Percentiles rank a stretch among this genome's conserved stretches.
phyloP scores from a whole-genome alignment of 1,284 basidiomycete species.

The Ustilago shanxiensis region DNA sequence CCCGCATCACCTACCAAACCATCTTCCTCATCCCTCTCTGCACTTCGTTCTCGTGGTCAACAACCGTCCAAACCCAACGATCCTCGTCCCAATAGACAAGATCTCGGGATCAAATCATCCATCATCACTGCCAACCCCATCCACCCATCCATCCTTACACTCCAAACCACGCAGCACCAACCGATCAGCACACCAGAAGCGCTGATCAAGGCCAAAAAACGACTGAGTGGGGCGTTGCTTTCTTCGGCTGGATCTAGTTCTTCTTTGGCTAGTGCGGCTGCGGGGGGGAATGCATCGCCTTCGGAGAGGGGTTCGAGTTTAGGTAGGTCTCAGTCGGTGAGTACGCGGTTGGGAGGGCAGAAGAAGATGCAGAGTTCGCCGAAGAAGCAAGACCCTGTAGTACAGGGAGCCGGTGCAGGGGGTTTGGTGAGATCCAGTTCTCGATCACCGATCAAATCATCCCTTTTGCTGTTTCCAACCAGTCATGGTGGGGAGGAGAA shows the following conservation, averaged over 20 bases:
- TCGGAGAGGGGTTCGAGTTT: conserved; percentile 15
- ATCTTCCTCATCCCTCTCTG: conserved; percentile 28
- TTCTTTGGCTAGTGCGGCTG: neutral
- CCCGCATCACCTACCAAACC: conserved; percentile 18
- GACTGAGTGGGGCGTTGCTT: conserved; percentile 29
- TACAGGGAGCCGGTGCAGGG: neutral
- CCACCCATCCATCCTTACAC: conserved; percentile 33
- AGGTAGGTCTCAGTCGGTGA: conserved; percentile 13
- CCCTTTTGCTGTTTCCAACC: conserved; percentile 31
- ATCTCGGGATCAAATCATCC: conserved; percentile 38
- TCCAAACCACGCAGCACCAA: conserved; percentile 29
- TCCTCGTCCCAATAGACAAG: conserved; percentile 11
- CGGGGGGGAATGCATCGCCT: neutral
- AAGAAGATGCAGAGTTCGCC: conserved; percentile 17
- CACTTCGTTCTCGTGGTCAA: conserved; percentile 20
- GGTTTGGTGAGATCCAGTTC: conserved; percentile 17
- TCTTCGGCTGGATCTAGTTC: conserved; percentile 24
- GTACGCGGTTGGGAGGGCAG: conserved; percentile 7
- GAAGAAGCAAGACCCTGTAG: conserved; percentile 1
- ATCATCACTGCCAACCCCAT: conserved; percentile 41
- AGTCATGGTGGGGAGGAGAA: neutral
- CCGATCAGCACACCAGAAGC: conserved; percentile 51
- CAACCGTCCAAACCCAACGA: neutral
- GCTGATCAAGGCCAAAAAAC: conserved; percentile 43
- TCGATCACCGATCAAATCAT: conserved; percentile 44